Conservation (phyloP, 2,329 filamentous ascomycete species). For the Nothomitra cinnamomea region DNA sequence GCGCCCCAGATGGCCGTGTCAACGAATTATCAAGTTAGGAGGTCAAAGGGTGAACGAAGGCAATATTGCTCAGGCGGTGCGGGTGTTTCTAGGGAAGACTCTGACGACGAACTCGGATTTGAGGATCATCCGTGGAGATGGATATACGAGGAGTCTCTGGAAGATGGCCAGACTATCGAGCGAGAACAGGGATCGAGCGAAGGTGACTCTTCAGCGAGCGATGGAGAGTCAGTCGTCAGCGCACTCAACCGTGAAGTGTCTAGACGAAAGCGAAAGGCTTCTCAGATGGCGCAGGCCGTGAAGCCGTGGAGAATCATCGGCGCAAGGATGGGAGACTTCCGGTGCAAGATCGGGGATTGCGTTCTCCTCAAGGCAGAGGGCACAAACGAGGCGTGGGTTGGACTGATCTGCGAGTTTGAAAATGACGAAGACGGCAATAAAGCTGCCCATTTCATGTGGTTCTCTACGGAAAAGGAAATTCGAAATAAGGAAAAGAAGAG, state of each 20-base stretch:
- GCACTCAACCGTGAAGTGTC: not conserved
- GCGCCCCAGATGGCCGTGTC: slow-evolving; percentile 6
- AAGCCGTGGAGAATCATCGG: slow-evolving; percentile 44
- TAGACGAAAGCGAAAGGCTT: not conserved
- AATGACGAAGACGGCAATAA: slow-evolving; percentile 61
- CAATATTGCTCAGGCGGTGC: slow-evolving; percentile 36
- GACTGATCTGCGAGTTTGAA: slow-evolving; percentile 68
- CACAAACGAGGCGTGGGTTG: slow-evolving; percentile 78
- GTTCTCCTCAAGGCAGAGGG: slow-evolving; percentile 81
- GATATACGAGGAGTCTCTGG: slow-evolving; percentile 39
- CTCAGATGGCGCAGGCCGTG: slow-evolving; percentile 3
- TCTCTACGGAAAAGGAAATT: slow-evolving; percentile 80
- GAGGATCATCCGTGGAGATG: slow-evolving; percentile 65
- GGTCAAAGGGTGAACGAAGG: slow-evolving; percentile 28
- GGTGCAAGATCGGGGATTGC: slow-evolving; percentile 65
- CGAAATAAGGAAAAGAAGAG: slow-evolving; percentile 69
- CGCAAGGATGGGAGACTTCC: slow-evolving; percentile 65
- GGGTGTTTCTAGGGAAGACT: slow-evolving; percentile 57
- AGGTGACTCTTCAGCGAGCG: slow-evolving; percentile 8
- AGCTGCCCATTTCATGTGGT: slow-evolving; percentile 87
- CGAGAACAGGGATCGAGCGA: slow-evolving; percentile 11
- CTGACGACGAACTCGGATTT: slow-evolving; percentile 68
- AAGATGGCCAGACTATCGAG: slow-evolving; percentile 7
- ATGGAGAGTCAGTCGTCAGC: not conserved
- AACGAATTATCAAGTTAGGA: slow-evolving; percentile 13